Conservation (phyloP, 768 basidiomycete species). For the Termitomyces sp. region DNA sequence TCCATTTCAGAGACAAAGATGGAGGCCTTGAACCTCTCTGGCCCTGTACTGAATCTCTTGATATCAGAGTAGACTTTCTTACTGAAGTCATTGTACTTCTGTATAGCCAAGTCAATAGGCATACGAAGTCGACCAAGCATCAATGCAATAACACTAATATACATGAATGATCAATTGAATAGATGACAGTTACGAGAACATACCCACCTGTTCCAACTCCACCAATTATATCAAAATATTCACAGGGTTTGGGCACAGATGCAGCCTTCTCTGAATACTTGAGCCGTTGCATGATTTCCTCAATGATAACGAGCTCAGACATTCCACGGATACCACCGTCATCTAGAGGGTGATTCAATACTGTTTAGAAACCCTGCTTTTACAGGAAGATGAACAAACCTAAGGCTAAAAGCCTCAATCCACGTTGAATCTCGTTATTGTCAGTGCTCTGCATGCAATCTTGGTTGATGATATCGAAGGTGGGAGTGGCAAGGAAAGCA, state of each 20-base stretch:
- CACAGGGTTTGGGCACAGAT: not conserved
- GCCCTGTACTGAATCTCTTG: not conserved
- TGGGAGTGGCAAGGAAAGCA: not conserved
- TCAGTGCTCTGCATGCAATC: not conserved
- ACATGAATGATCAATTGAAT: not conserved
- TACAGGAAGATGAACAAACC: not conserved
- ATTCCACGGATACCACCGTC: not conserved
- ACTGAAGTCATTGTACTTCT: not conserved
- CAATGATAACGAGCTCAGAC: not conserved
- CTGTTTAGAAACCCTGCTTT: not conserved
- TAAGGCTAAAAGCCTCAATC: not conserved
- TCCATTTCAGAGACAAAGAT: not conserved
- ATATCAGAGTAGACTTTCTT: not conserved
- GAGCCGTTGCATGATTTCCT: not conserved
- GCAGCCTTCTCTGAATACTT: not conserved
- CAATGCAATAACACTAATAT: not conserved
- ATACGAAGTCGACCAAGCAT: slow-evolving; percentile 3
- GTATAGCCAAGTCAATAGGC: not conserved
- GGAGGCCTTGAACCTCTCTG: not conserved
- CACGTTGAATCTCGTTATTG: not conserved
- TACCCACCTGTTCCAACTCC: not conserved
- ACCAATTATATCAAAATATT: not conserved
- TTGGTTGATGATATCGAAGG: not conserved
- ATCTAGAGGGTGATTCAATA: not conserved
- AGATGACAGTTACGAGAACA: not conserved